Evolutionary conservation across 352 stramenopile species (phyloP).

Genomic region (Pythium brachiatum): DNA sequence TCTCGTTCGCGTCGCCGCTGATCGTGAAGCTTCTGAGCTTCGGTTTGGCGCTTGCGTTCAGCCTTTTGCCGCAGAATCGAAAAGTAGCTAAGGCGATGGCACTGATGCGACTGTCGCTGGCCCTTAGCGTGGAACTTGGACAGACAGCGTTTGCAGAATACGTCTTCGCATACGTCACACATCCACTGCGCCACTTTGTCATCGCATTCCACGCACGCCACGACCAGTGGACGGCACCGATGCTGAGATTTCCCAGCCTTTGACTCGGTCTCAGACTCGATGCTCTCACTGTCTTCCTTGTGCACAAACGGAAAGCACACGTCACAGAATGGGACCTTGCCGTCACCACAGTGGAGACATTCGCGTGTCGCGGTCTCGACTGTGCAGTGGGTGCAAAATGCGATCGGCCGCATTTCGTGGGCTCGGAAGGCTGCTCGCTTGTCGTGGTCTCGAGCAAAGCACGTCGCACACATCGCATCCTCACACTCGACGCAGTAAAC

Average conservation of each 20-base stretch:
- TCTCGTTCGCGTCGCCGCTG: conserved; percentile 28
- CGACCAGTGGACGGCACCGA: conserved; percentile 45
- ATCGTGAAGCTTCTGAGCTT: conserved; percentile 36
- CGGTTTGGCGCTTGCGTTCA: conserved; percentile 31
- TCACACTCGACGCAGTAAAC: conserved; percentile 75
- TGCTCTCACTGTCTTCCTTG: conserved; percentile 5
- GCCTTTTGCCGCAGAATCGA: conserved; percentile 55
- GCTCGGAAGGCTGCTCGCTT: conserved; percentile 43
- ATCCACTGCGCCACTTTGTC: conserved; percentile 59
- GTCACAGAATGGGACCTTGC: conserved; percentile 66
- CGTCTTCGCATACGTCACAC: conserved; percentile 57
- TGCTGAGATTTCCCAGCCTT: conserved; percentile 24
- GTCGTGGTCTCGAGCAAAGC: conserved; percentile 62
- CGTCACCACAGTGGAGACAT: conserved; percentile 62
- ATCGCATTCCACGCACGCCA: conserved; percentile 66
- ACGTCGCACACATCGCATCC: conserved; percentile 59
- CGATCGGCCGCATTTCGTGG: conserved; percentile 39
- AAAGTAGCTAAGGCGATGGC: conserved; percentile 62
- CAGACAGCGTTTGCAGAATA: conserved; percentile 72
- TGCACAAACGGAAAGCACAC: conserved; percentile 60
- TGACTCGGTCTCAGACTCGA: not conserved
- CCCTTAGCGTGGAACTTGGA: conserved; percentile 52
- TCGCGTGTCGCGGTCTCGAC: conserved; percentile 60
- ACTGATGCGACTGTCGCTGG: conserved; percentile 52
- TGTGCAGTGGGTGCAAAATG: conserved; percentile 46